A percentile compares a stretch with the other conserved stretches of the same genome.
Conservation (phyloP, 2,329 filamentous ascomycete species). For the Massarina eburnea region DNA sequence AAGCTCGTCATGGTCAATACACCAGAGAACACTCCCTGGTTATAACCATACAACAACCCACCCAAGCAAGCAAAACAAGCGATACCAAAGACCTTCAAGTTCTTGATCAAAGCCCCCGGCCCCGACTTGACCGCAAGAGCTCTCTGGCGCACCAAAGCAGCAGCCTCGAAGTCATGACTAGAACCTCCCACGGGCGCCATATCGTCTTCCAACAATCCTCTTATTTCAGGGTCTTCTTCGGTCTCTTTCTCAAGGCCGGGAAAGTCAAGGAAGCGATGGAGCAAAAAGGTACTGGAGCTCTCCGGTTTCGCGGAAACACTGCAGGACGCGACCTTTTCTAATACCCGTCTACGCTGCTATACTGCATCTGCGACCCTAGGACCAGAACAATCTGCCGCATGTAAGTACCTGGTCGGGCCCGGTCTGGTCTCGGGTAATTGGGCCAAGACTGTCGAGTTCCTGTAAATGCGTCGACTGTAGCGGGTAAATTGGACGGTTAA, state of each 20-base stretch:
- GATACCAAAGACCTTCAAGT: conserved; percentile 57
- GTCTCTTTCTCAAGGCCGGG: neutral
- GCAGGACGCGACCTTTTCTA: conserved; percentile 7
- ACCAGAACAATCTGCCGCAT: conserved; percentile 11
- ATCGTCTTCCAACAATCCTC: conserved; percentile 2
- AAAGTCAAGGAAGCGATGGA: neutral
- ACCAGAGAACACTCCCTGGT: conserved; percentile 76
- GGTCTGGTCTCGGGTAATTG: conserved; percentile 7
- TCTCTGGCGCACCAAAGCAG: conserved; percentile 45
- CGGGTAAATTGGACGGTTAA: conserved; percentile 21
- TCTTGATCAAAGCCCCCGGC: conserved; percentile 53
- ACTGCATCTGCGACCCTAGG: conserved; percentile 1
- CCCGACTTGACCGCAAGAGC: conserved; percentile 46
- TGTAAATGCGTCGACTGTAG: conserved; percentile 7
- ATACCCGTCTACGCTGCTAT: conserved; percentile 5
- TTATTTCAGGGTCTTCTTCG: neutral
- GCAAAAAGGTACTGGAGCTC: neutral
- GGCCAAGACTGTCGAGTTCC: conserved; percentile 6
- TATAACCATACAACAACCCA: conserved; percentile 67
- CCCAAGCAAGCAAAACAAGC: conserved; percentile 57
- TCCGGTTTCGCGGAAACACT: neutral
- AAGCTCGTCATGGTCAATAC: conserved; percentile 58
- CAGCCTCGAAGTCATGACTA: conserved; percentile 41
- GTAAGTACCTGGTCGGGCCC: no score
- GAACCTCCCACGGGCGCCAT: conserved; percentile 45